Percentiles rank a stretch among this genome's conserved stretches.
Evolutionary conservation across 371 early-diverging fungal species (phyloP).

Genomic region (Mortierella sp.): DNA sequence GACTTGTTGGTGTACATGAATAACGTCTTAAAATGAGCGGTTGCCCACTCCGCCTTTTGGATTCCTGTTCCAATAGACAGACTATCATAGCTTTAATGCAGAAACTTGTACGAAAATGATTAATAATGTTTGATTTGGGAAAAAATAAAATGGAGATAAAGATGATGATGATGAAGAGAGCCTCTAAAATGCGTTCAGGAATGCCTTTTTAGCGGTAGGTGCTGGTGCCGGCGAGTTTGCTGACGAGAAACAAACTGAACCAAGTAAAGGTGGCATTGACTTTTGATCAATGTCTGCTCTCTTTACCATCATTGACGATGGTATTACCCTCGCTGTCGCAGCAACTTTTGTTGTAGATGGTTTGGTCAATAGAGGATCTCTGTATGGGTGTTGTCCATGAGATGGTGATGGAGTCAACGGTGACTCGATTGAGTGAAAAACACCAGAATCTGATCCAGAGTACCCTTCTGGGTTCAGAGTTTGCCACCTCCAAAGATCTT

Average conservation of each 20-base stretch:
- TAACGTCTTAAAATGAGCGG: too few relatives aligned
- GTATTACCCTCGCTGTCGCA: not conserved
- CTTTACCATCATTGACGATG: not conserved
- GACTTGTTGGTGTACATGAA: too few relatives aligned
- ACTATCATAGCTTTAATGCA: too few relatives aligned
- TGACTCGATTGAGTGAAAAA: not conserved
- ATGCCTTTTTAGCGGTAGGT: conserved; percentile 12
- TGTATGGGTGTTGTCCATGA: not conserved
- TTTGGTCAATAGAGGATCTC: not conserved
- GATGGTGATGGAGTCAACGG: not conserved
- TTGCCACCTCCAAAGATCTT: conserved; percentile 92
- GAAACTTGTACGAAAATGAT: too few relatives aligned
- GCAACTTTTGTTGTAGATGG: not conserved
- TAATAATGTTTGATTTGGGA: too few relatives aligned
- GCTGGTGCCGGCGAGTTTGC: conserved; percentile 19
- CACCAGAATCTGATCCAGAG: not conserved
- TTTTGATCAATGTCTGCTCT: conserved; percentile 5
- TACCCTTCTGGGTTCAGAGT: conserved; percentile 78
- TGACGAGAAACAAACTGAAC: conserved; percentile 4
- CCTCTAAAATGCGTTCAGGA: conserved; percentile 19
- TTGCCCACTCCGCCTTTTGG: too few relatives aligned
- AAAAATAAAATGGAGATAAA: too few relatives aligned
- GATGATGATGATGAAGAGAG: not conserved
- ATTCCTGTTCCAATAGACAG: too few relatives aligned
- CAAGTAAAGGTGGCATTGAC: conserved; percentile 10